Base-by-base conservation (phyloP, 2,329 filamentous ascomycete genomes). In the Zymoseptoria ardabiliae region DNA sequence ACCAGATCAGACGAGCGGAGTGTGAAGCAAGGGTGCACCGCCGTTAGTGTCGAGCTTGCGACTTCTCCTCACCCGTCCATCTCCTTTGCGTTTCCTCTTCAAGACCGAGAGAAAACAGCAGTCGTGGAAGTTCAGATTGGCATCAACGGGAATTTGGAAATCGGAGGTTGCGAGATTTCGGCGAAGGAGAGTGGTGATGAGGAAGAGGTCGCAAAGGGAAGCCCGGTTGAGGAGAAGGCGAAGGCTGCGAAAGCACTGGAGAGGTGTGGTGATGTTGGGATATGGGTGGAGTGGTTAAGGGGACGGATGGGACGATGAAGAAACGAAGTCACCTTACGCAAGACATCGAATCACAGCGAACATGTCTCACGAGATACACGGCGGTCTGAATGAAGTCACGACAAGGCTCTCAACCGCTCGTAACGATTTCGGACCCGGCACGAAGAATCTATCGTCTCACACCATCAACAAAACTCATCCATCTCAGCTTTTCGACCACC, bases 221-320 rank as follows among this genome's bases (percentile, higher is more conserved):
- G 30, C 21, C 65, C 9, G 57, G 66, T 61, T 11, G 59, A 63
- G 53, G 62, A 63, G 56, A 68, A 61, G 19, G 61, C 61, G 6
- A 73, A 70, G 62, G 72, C 81, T 57, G 76, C 70, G 1, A 73
- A 66, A 58, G 79, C 76, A 57, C 60, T 83, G 58, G 78, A 80
- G 55, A 63, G 78, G 3, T 74, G 71, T 58, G 79, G 76, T 41
- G 77, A 82, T 70, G 61, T 83, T 50, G 77, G 78, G 0, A 71
- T 82, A 23, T 83, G 80, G 79, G 72, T 74, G 8, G 80, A 82
- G 70, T 83, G 79, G 77, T 63, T 81, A 62, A 53, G 61, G 19
- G 17, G 35, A 45, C 35, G 35, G 13, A 45, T 45, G 35, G 35
- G 35, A 3, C 7, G 11, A 4, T 13, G 35, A 7, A 45, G 35